These are phyloP conservation scores for Agaricus sinodeliciosus DNA, from an alignment of 768 basidiomycete genomes.

Conservation along the genomic window DNA sequence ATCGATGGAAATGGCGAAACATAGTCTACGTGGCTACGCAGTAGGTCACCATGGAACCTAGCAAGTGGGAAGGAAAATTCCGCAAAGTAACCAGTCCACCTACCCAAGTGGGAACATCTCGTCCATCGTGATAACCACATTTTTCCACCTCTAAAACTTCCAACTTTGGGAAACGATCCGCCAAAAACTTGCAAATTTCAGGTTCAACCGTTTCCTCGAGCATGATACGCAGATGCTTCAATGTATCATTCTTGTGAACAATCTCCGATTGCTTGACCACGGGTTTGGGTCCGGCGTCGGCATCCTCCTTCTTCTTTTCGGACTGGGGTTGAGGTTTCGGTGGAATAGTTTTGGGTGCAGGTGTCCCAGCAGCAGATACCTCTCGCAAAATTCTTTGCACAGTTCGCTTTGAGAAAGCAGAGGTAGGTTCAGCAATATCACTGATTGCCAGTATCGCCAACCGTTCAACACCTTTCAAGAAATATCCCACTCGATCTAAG, in stretches of 20 bases:
- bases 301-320: not conserved
- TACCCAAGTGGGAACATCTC: slow-evolving; percentile 33
- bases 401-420: slow-evolving; percentile 26
- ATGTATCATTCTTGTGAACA: slow-evolving; percentile 12
- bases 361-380: slow-evolving; percentile 15
- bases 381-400: slow-evolving; percentile 26
- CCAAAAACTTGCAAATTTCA: slow-evolving; percentile 24
- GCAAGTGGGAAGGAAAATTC: not conserved
- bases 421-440: slow-evolving; percentile 24
- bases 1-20: not conserved
- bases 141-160: slow-evolving; percentile 34
- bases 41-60: not conserved
- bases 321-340: slow-evolving; percentile 6
- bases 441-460: slow-evolving; percentile 31
- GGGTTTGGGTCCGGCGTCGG: not conserved
- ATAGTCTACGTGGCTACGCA: not conserved
- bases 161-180: slow-evolving; percentile 25
- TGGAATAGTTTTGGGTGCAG: slow-evolving; percentile 6
- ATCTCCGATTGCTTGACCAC: not conserved
- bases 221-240: slow-evolving; percentile 30
- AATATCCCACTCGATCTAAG: slow-evolving; percentile 22
- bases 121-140: slow-evolving; percentile 35
- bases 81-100: slow-evolving; percentile 11
- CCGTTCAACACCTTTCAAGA: slow-evolving; percentile 24
- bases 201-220: slow-evolving; percentile 33